phyloP scores from a whole-genome alignment of 2,329 filamentous ascomycete species.

The Aspergillus luchuensis region DNA sequence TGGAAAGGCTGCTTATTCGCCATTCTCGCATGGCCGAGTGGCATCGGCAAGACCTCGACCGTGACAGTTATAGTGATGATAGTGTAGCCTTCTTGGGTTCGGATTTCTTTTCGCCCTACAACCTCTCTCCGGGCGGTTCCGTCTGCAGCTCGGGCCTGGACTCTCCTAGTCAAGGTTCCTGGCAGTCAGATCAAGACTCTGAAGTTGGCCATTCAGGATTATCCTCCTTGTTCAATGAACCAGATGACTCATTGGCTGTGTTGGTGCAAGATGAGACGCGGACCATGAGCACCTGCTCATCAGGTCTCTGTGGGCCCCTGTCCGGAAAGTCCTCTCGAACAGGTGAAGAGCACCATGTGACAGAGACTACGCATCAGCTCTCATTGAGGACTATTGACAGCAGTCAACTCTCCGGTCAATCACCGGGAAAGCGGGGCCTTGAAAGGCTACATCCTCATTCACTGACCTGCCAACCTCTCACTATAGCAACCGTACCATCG shows the following conservation, averaged over 20 bases:
- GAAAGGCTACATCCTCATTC: neutral
- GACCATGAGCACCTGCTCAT: neutral
- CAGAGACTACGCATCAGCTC: neutral
- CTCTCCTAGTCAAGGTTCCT: neutral
- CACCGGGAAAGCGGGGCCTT: neutral
- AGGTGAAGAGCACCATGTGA: too few species aligned
- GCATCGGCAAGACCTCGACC: constrained; percentile 17
- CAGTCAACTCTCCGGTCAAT: neutral
- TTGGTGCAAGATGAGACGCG: neutral
- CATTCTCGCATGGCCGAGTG: constrained; percentile 20
- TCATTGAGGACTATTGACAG: neutral
- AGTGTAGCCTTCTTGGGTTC: constrained; percentile 13
- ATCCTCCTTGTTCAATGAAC: neutral
- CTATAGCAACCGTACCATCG: neutral
- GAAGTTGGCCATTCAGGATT: neutral
- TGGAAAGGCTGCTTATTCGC: constrained; percentile 27
- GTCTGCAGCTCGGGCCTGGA: constrained; percentile 3
- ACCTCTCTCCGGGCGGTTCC: constrained; percentile 1
- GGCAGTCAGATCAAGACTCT: neutral
- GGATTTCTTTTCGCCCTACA: constrained; percentile 1
- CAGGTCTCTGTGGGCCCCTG: neutral
- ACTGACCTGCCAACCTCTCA: neutral
- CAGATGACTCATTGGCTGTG: neutral
- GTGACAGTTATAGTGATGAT: constrained; percentile 12
- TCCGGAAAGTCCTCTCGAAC: neutral